A percentile compares a stretch with the other conserved stretches of the same genome.
Evolutionary conservation across 2,329 filamentous ascomycete genomes (phyloP).

Genomic region (Triangularia verruculosa): DNA sequence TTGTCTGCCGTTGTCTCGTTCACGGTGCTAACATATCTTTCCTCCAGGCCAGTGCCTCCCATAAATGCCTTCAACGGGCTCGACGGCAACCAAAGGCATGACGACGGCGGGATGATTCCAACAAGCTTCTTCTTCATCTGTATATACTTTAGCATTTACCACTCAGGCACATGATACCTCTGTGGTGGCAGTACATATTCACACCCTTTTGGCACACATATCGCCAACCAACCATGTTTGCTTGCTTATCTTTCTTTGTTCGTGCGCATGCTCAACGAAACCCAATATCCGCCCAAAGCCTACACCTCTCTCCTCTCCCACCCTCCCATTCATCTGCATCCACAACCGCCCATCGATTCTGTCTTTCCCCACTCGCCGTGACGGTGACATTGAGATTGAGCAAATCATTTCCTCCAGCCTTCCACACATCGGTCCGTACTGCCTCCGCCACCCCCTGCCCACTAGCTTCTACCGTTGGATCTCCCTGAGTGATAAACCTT

Average conservation of each 20-base stretch:
- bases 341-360: background rate
- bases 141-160: constrained; percentile 2
- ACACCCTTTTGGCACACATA: background rate
- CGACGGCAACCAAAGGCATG: background rate
- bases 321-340: background rate
- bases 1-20: background rate
- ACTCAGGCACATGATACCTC: background rate
- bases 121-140: background rate
- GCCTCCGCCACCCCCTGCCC: background rate
- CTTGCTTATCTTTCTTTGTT: background rate
- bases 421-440: background rate
- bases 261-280: background rate
- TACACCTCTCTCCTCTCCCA: background rate
- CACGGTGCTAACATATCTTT: background rate
- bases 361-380: background rate
- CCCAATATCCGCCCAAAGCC: background rate
- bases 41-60: constrained; percentile 5
- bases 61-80: background rate
- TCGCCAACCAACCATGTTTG: background rate
- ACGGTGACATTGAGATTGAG: background rate
- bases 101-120: background rate
- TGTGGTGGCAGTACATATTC: background rate
- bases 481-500: background rate
- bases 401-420: background rate
- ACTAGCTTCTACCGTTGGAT: background rate